Evolutionary conservation across 495 filamentous ascomycete genomes (phyloP).

Genomic region (Talaromyces trachyspermus): DNA sequence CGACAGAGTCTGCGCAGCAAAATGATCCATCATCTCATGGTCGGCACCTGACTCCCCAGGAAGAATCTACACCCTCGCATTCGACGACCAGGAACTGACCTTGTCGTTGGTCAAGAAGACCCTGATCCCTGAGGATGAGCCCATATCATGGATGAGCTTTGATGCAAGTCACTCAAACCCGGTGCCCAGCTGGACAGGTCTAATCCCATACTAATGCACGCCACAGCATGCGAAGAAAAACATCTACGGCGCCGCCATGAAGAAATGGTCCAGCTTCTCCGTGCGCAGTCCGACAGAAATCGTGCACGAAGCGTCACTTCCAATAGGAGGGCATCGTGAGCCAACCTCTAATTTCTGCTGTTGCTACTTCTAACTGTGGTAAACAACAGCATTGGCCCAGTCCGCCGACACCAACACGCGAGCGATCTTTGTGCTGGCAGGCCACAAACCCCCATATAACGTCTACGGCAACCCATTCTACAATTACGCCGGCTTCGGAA

Average conservation of each 20-base stretch:
- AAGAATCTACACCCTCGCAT: slow-evolving; percentile 76
- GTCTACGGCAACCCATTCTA: slow-evolving; percentile 88
- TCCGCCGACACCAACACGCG: slow-evolving; percentile 67
- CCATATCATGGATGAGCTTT: slow-evolving; percentile 87
- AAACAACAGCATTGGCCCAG: slow-evolving; percentile 51
- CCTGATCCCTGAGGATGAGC: slow-evolving; percentile 69
- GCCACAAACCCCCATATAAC: slow-evolving; percentile 64
- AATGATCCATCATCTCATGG: slow-evolving; percentile 76
- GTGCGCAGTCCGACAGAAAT: slow-evolving; percentile 74
- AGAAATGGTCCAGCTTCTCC: slow-evolving; percentile 76
- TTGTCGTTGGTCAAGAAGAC: slow-evolving; percentile 69
- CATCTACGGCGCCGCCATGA: slow-evolving; percentile 82
- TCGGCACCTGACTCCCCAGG: slow-evolving; percentile 81
- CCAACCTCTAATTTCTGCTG: slow-evolving; percentile 1
- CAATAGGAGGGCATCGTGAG: slow-evolving; percentile 57
- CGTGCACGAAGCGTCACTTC: slow-evolving; percentile 63
- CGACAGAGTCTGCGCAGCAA: slow-evolving; percentile 15
- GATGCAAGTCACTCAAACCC: slow-evolving; percentile 36
- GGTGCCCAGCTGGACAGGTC: too few relatives aligned
- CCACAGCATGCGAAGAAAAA: slow-evolving; percentile 65
- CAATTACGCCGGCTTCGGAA: slow-evolving; percentile 70
- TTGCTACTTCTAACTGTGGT: background rate
- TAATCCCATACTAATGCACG: background rate
- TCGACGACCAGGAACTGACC: slow-evolving; percentile 68
- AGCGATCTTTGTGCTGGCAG: slow-evolving; percentile 78